phyloP scores from a whole-genome alignment of 139 green algal species.

The Yamagishiella unicocca region DNA sequence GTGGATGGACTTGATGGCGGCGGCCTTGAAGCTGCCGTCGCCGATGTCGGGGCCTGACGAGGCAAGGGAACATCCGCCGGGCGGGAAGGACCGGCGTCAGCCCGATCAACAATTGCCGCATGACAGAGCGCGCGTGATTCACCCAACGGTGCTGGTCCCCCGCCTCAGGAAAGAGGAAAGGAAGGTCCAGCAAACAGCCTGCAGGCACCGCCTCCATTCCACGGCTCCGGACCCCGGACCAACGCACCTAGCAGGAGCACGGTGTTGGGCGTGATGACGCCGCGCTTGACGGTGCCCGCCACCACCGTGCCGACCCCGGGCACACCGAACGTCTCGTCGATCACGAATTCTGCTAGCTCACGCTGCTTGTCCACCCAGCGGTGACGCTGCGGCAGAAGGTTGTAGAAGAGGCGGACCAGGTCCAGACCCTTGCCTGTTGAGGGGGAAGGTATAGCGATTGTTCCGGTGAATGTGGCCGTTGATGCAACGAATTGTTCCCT shows the following conservation, averaged over 20 bases:
- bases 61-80: background rate
- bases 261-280: conserved; percentile 77
- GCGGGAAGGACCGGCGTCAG: too few relatives aligned
- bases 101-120: too few relatives aligned
- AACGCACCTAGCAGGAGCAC: conserved; percentile 80
- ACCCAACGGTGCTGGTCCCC: too few relatives aligned
- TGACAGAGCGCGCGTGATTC: too few relatives aligned
- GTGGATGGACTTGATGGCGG: conserved; percentile 89
- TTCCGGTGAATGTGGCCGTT: too few relatives aligned
- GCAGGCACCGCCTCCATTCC: too few relatives aligned
- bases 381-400: conserved; percentile 87
- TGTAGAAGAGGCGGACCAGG: conserved; percentile 89
- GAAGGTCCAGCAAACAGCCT: too few relatives aligned
- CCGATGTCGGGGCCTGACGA: conserved; percentile 79
- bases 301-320: conserved; percentile 93
- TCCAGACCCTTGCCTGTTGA: conserved; percentile 84
- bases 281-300: conserved; percentile 91
- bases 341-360: conserved; percentile 86
- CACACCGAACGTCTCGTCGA: conserved; percentile 92
- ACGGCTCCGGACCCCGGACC: too few relatives aligned
- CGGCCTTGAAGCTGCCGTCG: conserved; percentile 85
- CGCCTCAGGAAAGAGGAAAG: too few relatives aligned
- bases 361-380: conserved; percentile 77
- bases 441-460: too few relatives aligned
- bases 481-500: too few relatives aligned